Percentiles rank a stretch among this genome's conserved stretches.
phyloP scores from a whole-genome alignment of 345 rosid genomes.

The Mercurialis annua region DNA sequence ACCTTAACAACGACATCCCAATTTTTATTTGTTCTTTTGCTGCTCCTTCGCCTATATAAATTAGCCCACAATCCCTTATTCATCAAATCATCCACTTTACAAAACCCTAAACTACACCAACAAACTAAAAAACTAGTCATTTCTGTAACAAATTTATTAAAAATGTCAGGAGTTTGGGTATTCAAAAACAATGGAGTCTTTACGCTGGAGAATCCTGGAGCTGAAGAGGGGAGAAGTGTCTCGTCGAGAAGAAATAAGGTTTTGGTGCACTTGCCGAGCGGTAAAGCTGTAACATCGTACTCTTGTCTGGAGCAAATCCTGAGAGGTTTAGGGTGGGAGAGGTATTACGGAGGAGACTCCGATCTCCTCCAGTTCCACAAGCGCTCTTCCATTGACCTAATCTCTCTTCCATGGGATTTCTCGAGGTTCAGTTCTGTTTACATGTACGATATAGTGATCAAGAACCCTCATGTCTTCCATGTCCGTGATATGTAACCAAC shows the following conservation, averaged over 20 bases:
- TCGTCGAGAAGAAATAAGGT: conserved; percentile 40
- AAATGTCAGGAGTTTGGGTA: conserved; percentile 84
- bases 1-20: conserved; percentile 22
- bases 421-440: conserved; percentile 71
- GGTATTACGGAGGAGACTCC: conserved; percentile 62
- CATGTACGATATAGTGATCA: conserved; percentile 88
- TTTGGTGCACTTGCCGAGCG: conserved; percentile 68
- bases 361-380: conserved; percentile 79
- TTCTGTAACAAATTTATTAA: not conserved
- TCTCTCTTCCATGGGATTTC: conserved; percentile 86
- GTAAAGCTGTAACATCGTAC: conserved; percentile 59
- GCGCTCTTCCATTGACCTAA: conserved; percentile 75
- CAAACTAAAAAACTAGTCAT: not conserved
- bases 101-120: conserved; percentile 18
- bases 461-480: conserved; percentile 78
- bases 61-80: conserved; percentile 13
- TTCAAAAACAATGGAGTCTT: conserved; percentile 67
- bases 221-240: conserved; percentile 29
- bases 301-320: conserved; percentile 59
- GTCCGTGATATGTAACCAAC: conserved; percentile 50
- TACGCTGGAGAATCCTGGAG: conserved; percentile 55
- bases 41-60: conserved; percentile 19
- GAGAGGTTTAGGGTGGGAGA: conserved; percentile 80
- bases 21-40: conserved; percentile 21
- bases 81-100: conserved; percentile 28